A percentile compares a stretch with the other conserved stretches of the same genome.
These are phyloP conservation scores for Penicillium angulare DNA, from an alignment of 495 filamentous ascomycete genomes.

Conservation along the genomic window DNA sequence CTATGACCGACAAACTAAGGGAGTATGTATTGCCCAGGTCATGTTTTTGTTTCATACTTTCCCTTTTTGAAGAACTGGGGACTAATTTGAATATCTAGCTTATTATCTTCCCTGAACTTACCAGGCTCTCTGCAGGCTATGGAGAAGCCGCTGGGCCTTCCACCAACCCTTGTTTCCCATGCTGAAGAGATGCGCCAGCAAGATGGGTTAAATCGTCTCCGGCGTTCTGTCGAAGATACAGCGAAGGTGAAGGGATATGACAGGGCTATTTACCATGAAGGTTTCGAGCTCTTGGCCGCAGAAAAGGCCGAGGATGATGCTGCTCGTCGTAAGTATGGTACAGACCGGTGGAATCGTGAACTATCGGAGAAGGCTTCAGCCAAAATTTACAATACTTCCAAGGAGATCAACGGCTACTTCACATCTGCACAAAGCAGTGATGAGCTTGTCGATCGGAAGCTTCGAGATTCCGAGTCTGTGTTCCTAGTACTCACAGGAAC, in stretches of 20 bases:
- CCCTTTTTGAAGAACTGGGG: not conserved
- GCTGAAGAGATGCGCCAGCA: constrained; percentile 96
- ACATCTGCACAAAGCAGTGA: constrained; percentile 82
- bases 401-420: constrained; percentile 85
- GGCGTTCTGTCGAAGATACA: constrained; percentile 78
- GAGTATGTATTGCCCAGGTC: constrained; percentile 47
- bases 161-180: constrained; percentile 77
- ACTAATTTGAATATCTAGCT: constrained; percentile 32
- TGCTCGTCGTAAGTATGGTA: constrained; percentile 77
- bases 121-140: constrained; percentile 92
- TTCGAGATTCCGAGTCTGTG: constrained; percentile 69
- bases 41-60: no score
- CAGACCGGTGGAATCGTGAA: constrained; percentile 76
- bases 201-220: constrained; percentile 73
- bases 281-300: constrained; percentile 66
- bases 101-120: constrained; percentile 79
- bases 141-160: constrained; percentile 92
- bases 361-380: constrained; percentile 66
- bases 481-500: constrained; percentile 73
- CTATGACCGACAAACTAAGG: constrained; percentile 73
- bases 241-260: constrained; percentile 80
- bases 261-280: constrained; percentile 73
- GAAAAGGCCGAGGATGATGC: constrained; percentile 82
- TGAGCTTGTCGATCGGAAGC: constrained; percentile 72
- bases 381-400: constrained; percentile 71